Evolutionary conservation across 345 rosid species (phyloP).

Genomic region (Passiflora organensis): DNA sequence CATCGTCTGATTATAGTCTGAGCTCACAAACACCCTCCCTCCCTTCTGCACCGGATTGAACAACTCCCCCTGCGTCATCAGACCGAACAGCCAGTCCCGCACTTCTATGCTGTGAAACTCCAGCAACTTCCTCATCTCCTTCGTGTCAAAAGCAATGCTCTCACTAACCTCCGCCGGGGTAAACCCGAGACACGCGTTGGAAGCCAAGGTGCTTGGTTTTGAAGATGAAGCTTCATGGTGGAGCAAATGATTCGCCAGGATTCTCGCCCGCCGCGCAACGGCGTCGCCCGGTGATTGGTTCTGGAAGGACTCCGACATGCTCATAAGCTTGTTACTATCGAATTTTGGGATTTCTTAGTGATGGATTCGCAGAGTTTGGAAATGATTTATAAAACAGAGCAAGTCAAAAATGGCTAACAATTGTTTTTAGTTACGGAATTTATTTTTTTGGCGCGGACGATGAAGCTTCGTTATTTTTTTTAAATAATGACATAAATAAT

Average conservation of each 20-base stretch:
- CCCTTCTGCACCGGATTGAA: constrained; percentile 69
- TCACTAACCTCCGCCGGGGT: constrained; percentile 66
- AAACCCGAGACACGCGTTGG: constrained; percentile 52
- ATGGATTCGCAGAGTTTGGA: too few species aligned
- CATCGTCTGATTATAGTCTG: constrained; percentile 85
- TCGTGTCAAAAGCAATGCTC: constrained; percentile 40
- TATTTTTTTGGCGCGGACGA: too few species aligned
- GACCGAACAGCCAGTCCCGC: constrained; percentile 73
- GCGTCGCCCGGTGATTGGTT: constrained; percentile 30
- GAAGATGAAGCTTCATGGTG: constrained; percentile 16
- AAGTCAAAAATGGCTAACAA: too few species aligned
- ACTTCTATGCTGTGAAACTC: constrained; percentile 66
- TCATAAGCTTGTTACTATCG: too few species aligned
- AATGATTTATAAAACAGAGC: too few species aligned
- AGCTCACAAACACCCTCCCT: constrained; percentile 58
- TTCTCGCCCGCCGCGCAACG: constrained; percentile 41
- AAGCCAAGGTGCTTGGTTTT: constrained; percentile 3
- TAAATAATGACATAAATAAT: too few species aligned
- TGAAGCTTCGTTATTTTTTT: too few species aligned
- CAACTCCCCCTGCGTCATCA: constrained; percentile 58
- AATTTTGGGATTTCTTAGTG: too few species aligned
- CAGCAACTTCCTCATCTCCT: constrained; percentile 60
- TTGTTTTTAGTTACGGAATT: too few species aligned
- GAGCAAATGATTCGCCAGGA: constrained; percentile 55
- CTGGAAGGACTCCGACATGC: too few species aligned